Evolutionary conservation across 1,284 basidiomycete species (phyloP).

Genomic region (Takashimella koratensis): DNA sequence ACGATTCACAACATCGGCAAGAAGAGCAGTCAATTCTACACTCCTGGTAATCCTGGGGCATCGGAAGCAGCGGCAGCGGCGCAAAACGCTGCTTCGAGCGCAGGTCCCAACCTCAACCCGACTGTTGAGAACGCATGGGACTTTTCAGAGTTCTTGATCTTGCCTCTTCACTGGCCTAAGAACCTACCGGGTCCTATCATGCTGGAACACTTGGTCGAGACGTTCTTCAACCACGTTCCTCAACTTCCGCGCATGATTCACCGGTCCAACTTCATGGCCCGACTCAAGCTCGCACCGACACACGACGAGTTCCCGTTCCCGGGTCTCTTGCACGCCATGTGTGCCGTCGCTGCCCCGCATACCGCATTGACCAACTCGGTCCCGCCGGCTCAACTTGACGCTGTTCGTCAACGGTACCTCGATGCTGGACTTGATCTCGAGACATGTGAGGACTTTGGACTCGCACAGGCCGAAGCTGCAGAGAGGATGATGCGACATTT

Average conservation of each 20-base stretch:
- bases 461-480: constrained; percentile 35
- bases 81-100: no score
- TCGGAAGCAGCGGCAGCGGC: no score
- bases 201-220: constrained; percentile 44
- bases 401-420: constrained; percentile 19
- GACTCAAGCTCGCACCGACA: constrained; percentile 48
- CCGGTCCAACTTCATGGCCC: constrained; percentile 39
- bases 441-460: constrained; percentile 36
- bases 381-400: constrained; percentile 29
- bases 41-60: no score
- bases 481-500: constrained; percentile 26
- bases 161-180: constrained; percentile 41
- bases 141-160: constrained; percentile 30
- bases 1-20: background rate
- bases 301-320: constrained; percentile 49
- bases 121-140: constrained; percentile 9
- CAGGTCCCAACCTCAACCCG: no score
- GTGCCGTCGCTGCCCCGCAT: constrained; percentile 46
- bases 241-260: constrained; percentile 46
- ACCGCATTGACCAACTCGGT: constrained; percentile 41
- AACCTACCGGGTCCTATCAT: constrained; percentile 37
- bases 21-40: no score
- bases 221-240: constrained; percentile 46
- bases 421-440: constrained; percentile 25
- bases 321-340: constrained; percentile 50